Base-by-base conservation (phyloP, 2,329 filamentous ascomycete genomes). In the Neofusicoccum sp. region DNA sequence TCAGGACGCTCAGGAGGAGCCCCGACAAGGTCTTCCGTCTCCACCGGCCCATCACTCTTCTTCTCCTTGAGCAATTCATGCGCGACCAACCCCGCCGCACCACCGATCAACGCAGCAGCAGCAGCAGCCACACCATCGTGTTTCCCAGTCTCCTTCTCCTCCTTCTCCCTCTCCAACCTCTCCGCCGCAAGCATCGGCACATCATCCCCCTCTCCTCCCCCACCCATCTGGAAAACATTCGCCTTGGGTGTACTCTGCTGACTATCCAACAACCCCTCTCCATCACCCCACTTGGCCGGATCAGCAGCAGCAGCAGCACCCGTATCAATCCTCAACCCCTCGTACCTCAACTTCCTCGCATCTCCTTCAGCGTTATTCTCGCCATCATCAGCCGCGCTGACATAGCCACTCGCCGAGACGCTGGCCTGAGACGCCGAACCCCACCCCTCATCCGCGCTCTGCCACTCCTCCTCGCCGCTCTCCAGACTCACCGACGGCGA, bases 211-310 rank as follows among this genome's bases (percentile, higher is more conserved):
- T 4, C 44, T 16, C 26, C 44, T 11, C 28, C 12, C 26, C 16
- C 12, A 30, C 47, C 6, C 68, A 1, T 47, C 73, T 60, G 12
- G 75, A 70, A 56, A 82, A 82, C 8, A 78, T 73, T 16, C 4
- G 87, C 87, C 63, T 85, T 89, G 1, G 89, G 89, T 1, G 89
- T 92, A 0, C 83, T 82, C 68, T 90, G 84, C 65, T 86, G 79
- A 5, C 87, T 90, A 45, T 80, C 87, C 7, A 86, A 75, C 30
- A 82, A 69, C 20, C 20, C 20, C 20, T 20, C 20, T 20, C 20
- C 20, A 20, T 20, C 20, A 20, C 20, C 20, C 20, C 20, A 20
- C 2, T 2, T 20, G 2, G 20, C 20, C 20, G 20, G 4, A 20
- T 49, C 45, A 2, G n/a, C 45, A 2, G 8, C 8, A 6, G 31